These are phyloP conservation scores for Cladophialophora yegresii DNA, from an alignment of 2,329 filamentous ascomycete genomes.

Conservation along the genomic window DNA sequence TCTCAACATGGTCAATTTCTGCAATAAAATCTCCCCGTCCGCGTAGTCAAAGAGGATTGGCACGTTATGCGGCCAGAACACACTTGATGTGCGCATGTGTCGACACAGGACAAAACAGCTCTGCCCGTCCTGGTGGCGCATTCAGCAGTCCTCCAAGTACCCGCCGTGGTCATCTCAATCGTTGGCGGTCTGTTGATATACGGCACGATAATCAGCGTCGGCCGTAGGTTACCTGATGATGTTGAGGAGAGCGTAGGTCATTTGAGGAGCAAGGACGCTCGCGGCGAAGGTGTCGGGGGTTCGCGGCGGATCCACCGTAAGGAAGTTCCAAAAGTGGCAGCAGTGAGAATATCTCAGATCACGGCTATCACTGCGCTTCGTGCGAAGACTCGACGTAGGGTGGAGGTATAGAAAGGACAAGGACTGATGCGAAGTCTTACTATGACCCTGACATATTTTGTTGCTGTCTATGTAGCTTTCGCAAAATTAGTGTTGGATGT, in stretches of 20 bases:
- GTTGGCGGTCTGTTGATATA: slow-evolving; percentile 4
- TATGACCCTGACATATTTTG: slow-evolving; percentile 21
- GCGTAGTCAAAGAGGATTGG: neutral
- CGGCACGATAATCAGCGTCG: slow-evolving; percentile 1
- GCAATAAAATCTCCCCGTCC: neutral
- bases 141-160: slow-evolving; percentile 1
- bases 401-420: slow-evolving; percentile 16
- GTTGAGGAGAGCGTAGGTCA: slow-evolving; percentile 4
- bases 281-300: slow-evolving; percentile 17
- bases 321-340: slow-evolving; percentile 22
- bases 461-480: slow-evolving; percentile 27
- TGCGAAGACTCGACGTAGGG: slow-evolving; percentile 18
- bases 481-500: slow-evolving; percentile 27
- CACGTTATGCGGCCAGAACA: neutral
- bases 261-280: slow-evolving; percentile 6
- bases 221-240: slow-evolving; percentile 2
- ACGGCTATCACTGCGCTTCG: slow-evolving; percentile 16
- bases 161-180: slow-evolving; percentile 1
- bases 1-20: neutral
- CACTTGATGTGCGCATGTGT: slow-evolving; percentile 1
- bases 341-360: slow-evolving; percentile 22
- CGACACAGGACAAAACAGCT: neutral
- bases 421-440: slow-evolving; percentile 6
- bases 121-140: slow-evolving; percentile 1
- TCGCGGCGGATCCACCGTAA: slow-evolving; percentile 22